Base-by-base conservation (phyloP, 129 eudicot species). In the Scalesia atractyloides region DNA sequence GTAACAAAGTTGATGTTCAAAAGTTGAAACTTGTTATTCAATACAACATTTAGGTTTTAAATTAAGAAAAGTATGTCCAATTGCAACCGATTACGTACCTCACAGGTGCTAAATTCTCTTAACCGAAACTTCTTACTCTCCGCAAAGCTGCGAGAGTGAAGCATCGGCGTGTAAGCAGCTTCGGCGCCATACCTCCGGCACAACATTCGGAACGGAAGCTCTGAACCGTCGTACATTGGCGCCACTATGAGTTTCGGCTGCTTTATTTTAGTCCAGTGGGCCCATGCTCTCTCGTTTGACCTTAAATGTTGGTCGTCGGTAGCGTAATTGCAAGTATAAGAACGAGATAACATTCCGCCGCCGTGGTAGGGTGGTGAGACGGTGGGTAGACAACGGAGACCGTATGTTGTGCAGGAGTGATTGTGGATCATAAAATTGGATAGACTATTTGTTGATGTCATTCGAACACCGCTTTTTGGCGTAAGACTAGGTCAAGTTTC, bases 121-220 rank as follows among this genome's bases (percentile, higher is more conserved):
- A 77, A 13, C 3, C 99, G 88, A 71, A 84, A 90, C 56, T 90
- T 95, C 2, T 85, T 85, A 49, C 68, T 86, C 74, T 95, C 86
- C 2, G 82, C 73, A 66, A 90, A 90, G 71, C 69, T 76, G 2
- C 97, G 79, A 34, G 97, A 82, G 46, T 90, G 97, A 34, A 95
- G 88, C 99, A 95, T 95, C 10, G 99, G 99, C 1, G 99, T 90
- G 62, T 95, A 90, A 70, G 99, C 99, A 49, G 96, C 99, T 66
- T 88, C 71, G 19, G 99, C 99, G 3, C 99, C 99, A 70, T 88
- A 88, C 83, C 88, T 95, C 5, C 99, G 87, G 49, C 99, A 95
- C 18, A 95, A 84, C 96, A 95, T 69, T 56, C 99, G 82, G 70
- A 95, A 95, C 4, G 99, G 99, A 0, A 95, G 89, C 84, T 95